Evolutionary conservation across 1,284 basidiomycete genomes (phyloP), one percentile per base, ranked within the genome.

Genomic region (Mycena citricolor): DNA sequence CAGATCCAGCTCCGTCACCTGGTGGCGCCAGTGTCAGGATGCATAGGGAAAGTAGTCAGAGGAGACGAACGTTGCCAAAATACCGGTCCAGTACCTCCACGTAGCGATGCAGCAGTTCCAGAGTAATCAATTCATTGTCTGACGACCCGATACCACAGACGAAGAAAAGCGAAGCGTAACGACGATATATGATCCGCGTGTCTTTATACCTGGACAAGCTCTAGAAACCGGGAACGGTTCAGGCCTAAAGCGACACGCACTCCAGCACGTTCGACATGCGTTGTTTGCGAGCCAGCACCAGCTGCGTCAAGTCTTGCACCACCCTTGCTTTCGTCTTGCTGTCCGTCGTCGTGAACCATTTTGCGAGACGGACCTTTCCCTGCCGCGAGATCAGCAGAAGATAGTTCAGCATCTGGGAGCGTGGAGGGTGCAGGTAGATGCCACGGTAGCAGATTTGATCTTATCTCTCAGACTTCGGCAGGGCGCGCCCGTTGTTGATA

Each of bases 181-280:
- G 83, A 43, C 97, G 77, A 69, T 99, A 99, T n/a, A 99, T 92
- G 47, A 99, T 91, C 71, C 97, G 95, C 43, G 86, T 84, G 64
- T 93, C 92, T 91, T 62, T 30, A 32, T 35, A 19, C 14, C 12
- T 12, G n/a, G 14, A n/a, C 36, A 21, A 19, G 14, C 14, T n/a
- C 37, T 25, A 30, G 22, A 8, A 21, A 35, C 12, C 11, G 14
- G 8, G n/a, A 25, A 22, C 30, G 25, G 19, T 24, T 4, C 11
- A 24, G 30, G 41, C 13, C 37, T 11, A 40, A 22, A 10, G 57
- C 75, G 44, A 51, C 92, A 94, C 94, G 73, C 98, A 99, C 66
- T 99, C 97, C 39, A 99, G 70, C 61, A 99, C 94, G 69, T 99
- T 99, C 68, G 94, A 99, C 95, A 98, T 99, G 55, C 94, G 78